Evolutionary conservation across 352 stramenopile species (phyloP), one percentile per base, ranked within the genome.

Genomic region (Thraustotheca clavata): DNA sequence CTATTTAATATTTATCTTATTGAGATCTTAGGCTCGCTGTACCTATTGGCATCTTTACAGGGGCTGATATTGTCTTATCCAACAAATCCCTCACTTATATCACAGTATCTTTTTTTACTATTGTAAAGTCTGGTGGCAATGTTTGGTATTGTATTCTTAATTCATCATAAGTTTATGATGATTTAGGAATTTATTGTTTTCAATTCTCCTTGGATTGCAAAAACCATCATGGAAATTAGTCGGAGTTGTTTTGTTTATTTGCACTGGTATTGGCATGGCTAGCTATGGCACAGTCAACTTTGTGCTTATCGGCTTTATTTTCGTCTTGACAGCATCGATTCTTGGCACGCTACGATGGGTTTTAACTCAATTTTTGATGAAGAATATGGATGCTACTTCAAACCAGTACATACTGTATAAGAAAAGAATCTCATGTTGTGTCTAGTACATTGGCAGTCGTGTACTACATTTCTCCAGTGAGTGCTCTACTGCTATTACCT

Each of bases 71-170:
- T 35, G 85, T 89, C 71, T 63, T 88, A 29, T 91, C 80, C 12
- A 93, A 93, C 67, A 46, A 88, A 18, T 91, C 83, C 67, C 80
- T 93, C 61, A 79, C 88, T 39, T 95, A 91, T 72, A 88, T 93
- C 66, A 91, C 80, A 0, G 84, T 93, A 16, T 89, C 82, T 26
- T 86, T 95, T 65, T 92, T 91, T 72, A 95, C 86, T 27, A 80
- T 93, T 40, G 81, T 89, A 46, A 91, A 93, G 63, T 89, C 79
- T 0, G 73, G 76, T 16, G 79, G 71, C 11, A 88, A 93, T 49
- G 76, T 91, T 11, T 95, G 86, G 79, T 77, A 68, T 22, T 57
- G 60, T 33, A 54, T 52, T 1, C 43, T 6, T 43, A 36, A 8
- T 33, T 11, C 1, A 47, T 16, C 41, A 39, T 18, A 52, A 16